Evolutionary conservation across 495 filamentous ascomycete genomes (phyloP), one percentile per base, ranked within the genome.

Genomic region (Tuber magnatum): DNA sequence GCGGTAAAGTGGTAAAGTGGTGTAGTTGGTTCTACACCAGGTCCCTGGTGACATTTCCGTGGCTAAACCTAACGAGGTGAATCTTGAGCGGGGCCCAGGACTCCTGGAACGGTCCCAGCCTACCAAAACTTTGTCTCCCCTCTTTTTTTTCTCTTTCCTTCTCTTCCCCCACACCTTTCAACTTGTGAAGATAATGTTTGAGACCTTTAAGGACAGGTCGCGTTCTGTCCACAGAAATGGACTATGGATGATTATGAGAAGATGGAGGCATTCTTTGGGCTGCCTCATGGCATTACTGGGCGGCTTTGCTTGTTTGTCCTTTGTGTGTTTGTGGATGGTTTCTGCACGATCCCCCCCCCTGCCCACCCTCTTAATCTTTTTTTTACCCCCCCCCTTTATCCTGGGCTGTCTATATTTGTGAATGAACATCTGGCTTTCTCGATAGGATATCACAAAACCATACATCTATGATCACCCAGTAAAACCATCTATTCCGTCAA

Each of bases 281-380:
- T 81, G 84, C 84, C 80, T 76, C 81, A 80, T 85, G 86, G 86
- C 77, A 80, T 84, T 76, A 82, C 75, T 75, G 81, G 81, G 85
- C 83, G 84, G 84, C 83, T 83, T 85, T 83, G 80, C 83, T 85
- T n/a, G n/a, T n/a, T n/a, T n/a, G n/a, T n/a, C n/a, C n/a, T n/a
- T n/a, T n/a, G 81, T 82, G 83, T 77, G 74, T 80, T 78, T 78
- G 79, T 77, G 74, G 74, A 83, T 81, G 79, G 76, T 81, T 77
- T 80, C 73, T 77, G 75, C 78, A 71, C 69, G 38, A 71, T 44
- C 14, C 35, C 69, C n/a, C 12, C 61, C 40, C 38, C 48, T n/a
- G n/a, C n/a, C n/a, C n/a, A n/a, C n/a, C n/a, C n/a, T n/a, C n/a
- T n/a, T n/a, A n/a, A n/a, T n/a, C n/a, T n/a, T n/a, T 75, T 38